Base-by-base conservation (phyloP, 2,329 filamentous ascomycete species). In the Dactylella cylindrospora region DNA sequence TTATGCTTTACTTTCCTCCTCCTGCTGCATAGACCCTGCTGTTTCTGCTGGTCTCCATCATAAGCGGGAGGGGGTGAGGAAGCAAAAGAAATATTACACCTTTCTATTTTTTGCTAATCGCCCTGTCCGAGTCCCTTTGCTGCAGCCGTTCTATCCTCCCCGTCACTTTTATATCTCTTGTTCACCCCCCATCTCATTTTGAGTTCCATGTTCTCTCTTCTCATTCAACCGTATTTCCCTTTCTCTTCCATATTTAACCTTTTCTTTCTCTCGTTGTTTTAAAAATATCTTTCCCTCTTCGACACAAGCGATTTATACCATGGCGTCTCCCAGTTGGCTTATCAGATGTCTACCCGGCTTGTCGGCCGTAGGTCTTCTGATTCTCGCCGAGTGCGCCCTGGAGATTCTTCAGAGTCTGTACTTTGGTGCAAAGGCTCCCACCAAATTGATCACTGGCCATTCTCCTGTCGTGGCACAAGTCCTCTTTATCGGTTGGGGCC, bases 401-500 rank as follows among this genome's bases (percentile, higher is more conserved):
- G 64, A 55, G 25, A 68, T 68, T 31, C 53, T 68, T 8, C 53
- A 67, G 40, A 66, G 40, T 28, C 23, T 61, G 25, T 61, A 49
- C 47, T 39, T 61, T 3, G 55, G 55, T 19, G 41, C 36, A 3
- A 53, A 29, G 35, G 47, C 47, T 32, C 55, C 55, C 9, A 61
- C 55, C 20, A 61, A 61, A 28, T 15, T 61, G 32, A 61, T 61
- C 55, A 53, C 55, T 25, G 55, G 55, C 28, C 47, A 53, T 20
- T 39, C 38, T 35, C 47, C 47, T 31, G 41, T 61, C 41, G 20
- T 61, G 26, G 55, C 55, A 40, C 55, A 61, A 10, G 55, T 61
- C n/a, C 35, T 81, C 23, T 85, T 84, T 68, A 77, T 82, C 43
- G 82, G 81, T 68, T 88, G 86, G 72, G 82, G 79, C 46, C 74